Conservation (phyloP, 345 rosid species). For the Camelina hispida region DNA sequence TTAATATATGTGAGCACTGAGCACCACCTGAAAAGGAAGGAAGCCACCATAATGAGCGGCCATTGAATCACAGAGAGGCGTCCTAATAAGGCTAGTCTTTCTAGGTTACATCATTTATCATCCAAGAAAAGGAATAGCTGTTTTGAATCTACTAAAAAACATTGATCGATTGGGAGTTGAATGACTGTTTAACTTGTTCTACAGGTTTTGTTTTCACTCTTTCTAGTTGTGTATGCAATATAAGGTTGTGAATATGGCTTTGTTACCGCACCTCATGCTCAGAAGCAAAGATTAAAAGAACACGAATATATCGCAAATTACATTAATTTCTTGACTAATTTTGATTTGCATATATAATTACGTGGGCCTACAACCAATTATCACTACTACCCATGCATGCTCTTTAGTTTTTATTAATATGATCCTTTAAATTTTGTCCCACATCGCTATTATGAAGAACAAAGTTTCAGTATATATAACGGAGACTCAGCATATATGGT, state of each 20-base stretch:
- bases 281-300: not conserved
- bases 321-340: not conserved
- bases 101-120: not conserved
- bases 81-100: not conserved
- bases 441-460: not conserved
- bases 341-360: not conserved
- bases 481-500: rapidly evolving
- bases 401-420: too few species aligned
- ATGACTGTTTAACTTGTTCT: not conserved
- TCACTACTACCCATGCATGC: not conserved
- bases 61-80: not conserved
- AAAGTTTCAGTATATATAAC: not conserved
- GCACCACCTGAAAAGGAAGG: not conserved
- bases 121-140: not conserved
- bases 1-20: not conserved
- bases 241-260: not conserved
- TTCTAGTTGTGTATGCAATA: not conserved
- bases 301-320: not conserved
- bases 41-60: not conserved
- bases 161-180: not conserved
- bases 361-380: not conserved
- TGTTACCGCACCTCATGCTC: not conserved
- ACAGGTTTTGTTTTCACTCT: not conserved
- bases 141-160: not conserved
- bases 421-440: not conserved